A percentile compares a stretch with the other conserved stretches of the same genome.
Evolutionary conservation across 2,329 filamentous ascomycete genomes (phyloP).

Genomic region (Colletotrichum euphorbiae): DNA sequence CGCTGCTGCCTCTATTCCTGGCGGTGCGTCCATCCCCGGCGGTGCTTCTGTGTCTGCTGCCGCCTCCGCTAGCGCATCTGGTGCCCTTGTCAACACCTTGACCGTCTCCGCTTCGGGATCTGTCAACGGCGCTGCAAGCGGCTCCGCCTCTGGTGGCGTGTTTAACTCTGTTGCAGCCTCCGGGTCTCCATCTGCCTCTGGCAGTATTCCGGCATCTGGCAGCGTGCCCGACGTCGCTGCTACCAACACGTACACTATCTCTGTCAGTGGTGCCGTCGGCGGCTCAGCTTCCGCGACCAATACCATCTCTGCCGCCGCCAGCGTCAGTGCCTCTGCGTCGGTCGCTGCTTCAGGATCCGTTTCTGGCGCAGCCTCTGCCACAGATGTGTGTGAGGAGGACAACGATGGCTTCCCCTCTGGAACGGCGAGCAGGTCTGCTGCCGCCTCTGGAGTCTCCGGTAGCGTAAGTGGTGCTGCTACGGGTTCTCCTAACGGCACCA

Average conservation of each 20-base stretch:
- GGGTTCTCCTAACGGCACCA: constrained; percentile 23
- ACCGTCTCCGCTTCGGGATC: constrained; percentile 2
- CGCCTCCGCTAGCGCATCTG: constrained; percentile 3
- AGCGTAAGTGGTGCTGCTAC: constrained; percentile 35
- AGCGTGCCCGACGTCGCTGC: not conserved
- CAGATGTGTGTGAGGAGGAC: constrained; percentile 35
- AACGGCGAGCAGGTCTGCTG: not conserved
- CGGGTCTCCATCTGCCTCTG: not conserved
- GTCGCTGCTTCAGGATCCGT: constrained; percentile 20
- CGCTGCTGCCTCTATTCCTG: constrained; percentile 16
- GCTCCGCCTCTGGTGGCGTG: too few relatives aligned
- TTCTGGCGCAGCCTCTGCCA: constrained; percentile 25
- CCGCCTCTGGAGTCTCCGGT: constrained; percentile 31
- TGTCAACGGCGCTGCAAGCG: not conserved
- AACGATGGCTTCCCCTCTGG: constrained; percentile 25
- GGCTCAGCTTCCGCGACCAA: not conserved
- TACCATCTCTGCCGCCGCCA: constrained; percentile 5
- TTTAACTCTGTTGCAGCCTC: not conserved
- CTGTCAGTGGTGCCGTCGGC: too few relatives aligned
- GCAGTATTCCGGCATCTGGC: too few relatives aligned
- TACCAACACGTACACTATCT: not conserved
- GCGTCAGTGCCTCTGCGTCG: not conserved
- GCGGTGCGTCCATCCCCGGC: constrained; percentile 22
- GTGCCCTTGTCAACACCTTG: not conserved
- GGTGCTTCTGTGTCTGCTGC: constrained; percentile 10